These are phyloP conservation scores for Byssothecium circinans DNA, from an alignment of 2,329 filamentous ascomycete species.

Conservation along the genomic window DNA sequence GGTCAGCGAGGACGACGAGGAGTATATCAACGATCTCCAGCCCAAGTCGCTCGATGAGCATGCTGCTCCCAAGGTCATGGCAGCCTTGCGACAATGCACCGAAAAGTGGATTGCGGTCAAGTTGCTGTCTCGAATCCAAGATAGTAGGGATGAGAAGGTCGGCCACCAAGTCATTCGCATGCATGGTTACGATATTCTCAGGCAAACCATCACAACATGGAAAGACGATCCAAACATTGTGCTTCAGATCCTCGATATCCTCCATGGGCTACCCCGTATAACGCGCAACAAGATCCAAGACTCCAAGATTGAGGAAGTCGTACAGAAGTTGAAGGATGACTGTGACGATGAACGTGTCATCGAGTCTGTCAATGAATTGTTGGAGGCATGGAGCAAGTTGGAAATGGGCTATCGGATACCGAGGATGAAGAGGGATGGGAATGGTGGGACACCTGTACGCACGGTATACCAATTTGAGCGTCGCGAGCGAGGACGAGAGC, in stretches of 20 bases:
- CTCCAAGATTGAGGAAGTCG: constrained; percentile 86
- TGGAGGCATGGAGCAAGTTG: constrained; percentile 85
- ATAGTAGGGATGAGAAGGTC: constrained; percentile 82
- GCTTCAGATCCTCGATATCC: constrained; percentile 83
- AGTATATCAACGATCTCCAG: constrained; percentile 89
- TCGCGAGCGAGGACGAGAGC: constrained; percentile 52
- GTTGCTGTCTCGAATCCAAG: constrained; percentile 83
- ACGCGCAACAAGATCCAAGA: constrained; percentile 97
- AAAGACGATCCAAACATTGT: constrained; percentile 88
- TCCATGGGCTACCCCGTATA: constrained; percentile 84
- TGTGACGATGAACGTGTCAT: constrained; percentile 76
- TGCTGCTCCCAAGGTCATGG: constrained; percentile 92
- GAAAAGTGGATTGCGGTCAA: constrained; percentile 99
- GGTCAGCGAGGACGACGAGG: constrained; percentile 85
- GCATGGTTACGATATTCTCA: constrained; percentile 95
- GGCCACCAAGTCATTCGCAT: constrained; percentile 88
- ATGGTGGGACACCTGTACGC: constrained; percentile 46
- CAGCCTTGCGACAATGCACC: constrained; percentile 93
- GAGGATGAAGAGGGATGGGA: constrained; percentile 80
- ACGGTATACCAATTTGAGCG: constrained; percentile 63
- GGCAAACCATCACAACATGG: constrained; percentile 81
- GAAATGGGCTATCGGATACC: constrained; percentile 92
- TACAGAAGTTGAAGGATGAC: constrained; percentile 64
- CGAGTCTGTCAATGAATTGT: constrained; percentile 67
- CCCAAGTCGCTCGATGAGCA: constrained; percentile 77